Base-by-base conservation (phyloP, 2,329 filamentous ascomycete species). In the Pseudofabraea citricarpa region DNA sequence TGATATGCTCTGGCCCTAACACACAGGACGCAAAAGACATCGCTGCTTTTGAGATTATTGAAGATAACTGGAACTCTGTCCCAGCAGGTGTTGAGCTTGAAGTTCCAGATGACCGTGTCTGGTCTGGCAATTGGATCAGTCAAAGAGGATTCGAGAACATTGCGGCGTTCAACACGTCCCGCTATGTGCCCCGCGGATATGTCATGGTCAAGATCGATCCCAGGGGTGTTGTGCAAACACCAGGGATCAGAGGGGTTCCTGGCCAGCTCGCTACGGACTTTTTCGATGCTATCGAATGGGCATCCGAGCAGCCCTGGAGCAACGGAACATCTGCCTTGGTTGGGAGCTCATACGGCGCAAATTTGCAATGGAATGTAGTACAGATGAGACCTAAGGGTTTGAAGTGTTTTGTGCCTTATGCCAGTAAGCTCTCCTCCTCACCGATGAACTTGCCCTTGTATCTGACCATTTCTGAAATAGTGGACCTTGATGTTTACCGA, bases 241-340 rank as follows among this genome's bases (percentile, higher is more conserved):
- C 44, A n/a, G 40, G 44, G 12, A 26, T 19, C 6, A 40, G 40
- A 31, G 40, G 40, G 15, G 27, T 46, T n/a, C 40, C 44, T 32
- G 40, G 42, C 4, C 53, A 56, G 24, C 54, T 59, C 20, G 57
- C 47, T 1, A 50, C 55, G 16, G 61, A 63, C 18, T 53, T 48
- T 7, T 55, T 47, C 35, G 57, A 61, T 21, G 39, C 52, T 2
- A 50, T 62, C 19, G 58, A 63, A 27, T 54, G 51, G 2, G 43
- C 63, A 0, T 52, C 62, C 2, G 55, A 56, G 40, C 42, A 62
- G 27, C 35, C 46, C 1, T 64, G 61, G 61, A 61, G 57, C 16
- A 60, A 58, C 10, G 61, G 60, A 4, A 63, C 49, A 5, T 48
- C 60, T 2, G 61, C 58, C 1, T 56, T 64, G 52, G 56, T 56